Evolutionary conservation across 2,329 filamentous ascomycete species (phyloP).

Genomic region (Fusarium mexicanum): DNA sequence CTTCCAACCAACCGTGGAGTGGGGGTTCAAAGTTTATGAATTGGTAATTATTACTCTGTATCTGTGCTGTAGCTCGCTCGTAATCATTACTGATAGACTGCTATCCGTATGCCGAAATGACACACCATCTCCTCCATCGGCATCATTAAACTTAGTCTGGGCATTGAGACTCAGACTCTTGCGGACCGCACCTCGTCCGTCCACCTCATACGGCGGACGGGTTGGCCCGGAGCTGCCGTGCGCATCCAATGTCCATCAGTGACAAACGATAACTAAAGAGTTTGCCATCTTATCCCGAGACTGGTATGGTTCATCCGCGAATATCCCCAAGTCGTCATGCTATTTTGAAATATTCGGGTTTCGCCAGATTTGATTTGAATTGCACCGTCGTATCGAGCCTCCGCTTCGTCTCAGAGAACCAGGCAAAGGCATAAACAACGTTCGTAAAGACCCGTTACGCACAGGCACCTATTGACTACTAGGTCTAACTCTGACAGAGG

Average conservation of each 20-base stretch:
- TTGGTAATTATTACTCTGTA: neutral
- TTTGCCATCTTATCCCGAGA: conserved; percentile 5
- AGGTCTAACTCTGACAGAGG: conserved; percentile 8
- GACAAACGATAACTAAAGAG: conserved; percentile 3
- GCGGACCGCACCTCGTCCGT: conserved; percentile 26
- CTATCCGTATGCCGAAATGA: conserved; percentile 12
- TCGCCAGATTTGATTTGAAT: conserved; percentile 27
- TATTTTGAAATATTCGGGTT: conserved; percentile 23
- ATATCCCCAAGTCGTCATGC: conserved; percentile 8
- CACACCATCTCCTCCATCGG: neutral
- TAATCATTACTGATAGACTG: conserved; percentile 21
- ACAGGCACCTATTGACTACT: neutral
- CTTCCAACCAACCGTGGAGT: neutral
- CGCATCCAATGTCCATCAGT: neutral
- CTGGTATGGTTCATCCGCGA: neutral
- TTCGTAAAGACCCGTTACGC: conserved; percentile 14
- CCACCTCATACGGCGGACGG: conserved; percentile 7
- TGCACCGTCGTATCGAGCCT: conserved; percentile 27
- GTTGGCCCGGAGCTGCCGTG: conserved; percentile 32
- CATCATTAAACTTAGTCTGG: neutral
- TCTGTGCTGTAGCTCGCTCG: neutral
- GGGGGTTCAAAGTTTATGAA: conserved; percentile 5
- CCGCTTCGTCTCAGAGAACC: conserved; percentile 21
- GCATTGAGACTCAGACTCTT: neutral
- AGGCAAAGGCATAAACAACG: conserved; percentile 1